Percentiles rank a stretch among this genome's conserved stretches.
Conservation (phyloP, 2,329 filamentous ascomycete genomes). For the Ramularia endophylla region DNA sequence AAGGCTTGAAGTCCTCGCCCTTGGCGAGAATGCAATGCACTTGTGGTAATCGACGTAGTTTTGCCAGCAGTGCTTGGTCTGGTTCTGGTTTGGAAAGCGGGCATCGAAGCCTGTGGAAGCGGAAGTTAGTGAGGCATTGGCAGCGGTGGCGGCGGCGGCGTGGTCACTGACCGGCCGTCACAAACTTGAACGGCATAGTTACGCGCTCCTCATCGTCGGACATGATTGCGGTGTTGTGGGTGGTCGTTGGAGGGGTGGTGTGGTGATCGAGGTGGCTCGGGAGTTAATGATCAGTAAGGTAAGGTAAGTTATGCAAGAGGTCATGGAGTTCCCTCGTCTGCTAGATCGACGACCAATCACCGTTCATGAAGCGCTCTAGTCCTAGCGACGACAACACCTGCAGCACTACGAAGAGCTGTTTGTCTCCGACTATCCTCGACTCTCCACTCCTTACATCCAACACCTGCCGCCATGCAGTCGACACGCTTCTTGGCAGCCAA, state of each 20-base stretch:
- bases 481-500: conserved; percentile 38
- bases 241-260: conserved; percentile 7
- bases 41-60: conserved; percentile 99
- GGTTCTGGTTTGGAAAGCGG: conserved; percentile 97
- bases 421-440: conserved; percentile 3
- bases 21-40: conserved; percentile 97
- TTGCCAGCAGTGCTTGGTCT: conserved; percentile 99
- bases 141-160: neutral
- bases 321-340: neutral
- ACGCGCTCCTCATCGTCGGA: conserved; percentile 81
- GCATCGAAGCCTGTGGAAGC: conserved; percentile 86
- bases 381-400: conserved; percentile 13
- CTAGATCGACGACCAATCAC: too few species aligned
- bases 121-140: conserved; percentile 5
- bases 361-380: too few species aligned
- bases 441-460: conserved; percentile 26
- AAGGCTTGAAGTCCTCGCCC: conserved; percentile 96
- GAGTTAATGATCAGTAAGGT: conserved; percentile 10
- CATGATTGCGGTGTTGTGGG: conserved; percentile 60
- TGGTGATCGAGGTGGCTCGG: conserved; percentile 8
- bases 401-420: too few species aligned
- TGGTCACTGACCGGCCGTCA: conserved; percentile 53
- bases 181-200: conserved; percentile 99
- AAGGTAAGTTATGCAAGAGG: conserved; percentile 16
- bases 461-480: conserved; percentile 29